Evolutionary conservation across 1,139 yeast genomes (phyloP).

Genomic region (Petasospora rhodanensis): DNA sequence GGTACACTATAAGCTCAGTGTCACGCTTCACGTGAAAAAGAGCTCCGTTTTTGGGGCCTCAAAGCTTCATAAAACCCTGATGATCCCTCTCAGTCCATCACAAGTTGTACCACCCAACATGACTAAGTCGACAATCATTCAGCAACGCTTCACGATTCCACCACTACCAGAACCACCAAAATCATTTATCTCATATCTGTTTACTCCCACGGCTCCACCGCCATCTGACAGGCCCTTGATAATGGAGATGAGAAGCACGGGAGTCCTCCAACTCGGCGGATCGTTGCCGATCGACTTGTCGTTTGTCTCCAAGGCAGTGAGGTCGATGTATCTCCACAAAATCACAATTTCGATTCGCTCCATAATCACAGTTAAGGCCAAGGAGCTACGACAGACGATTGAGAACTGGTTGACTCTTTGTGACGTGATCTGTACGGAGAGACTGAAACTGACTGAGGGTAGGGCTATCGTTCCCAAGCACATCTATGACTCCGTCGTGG

Average conservation of each 20-base stretch:
- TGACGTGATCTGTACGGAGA: constrained; percentile 9
- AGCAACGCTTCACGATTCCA: constrained; percentile 3
- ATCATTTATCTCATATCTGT: constrained; percentile 5
- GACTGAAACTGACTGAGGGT: constrained; percentile 2
- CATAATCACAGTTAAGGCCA: not conserved
- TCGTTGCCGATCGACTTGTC: constrained; percentile 9
- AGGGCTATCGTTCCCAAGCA: constrained; percentile 4
- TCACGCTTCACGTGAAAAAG: constrained; percentile 4
- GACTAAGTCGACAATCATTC: constrained; percentile 5
- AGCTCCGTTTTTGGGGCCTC: constrained; percentile 5
- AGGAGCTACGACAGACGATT: not conserved
- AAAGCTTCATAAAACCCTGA: constrained; percentile 6
- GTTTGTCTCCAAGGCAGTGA: constrained; percentile 3
- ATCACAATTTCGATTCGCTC: constrained; percentile 2
- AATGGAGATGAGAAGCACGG: constrained; percentile 6
- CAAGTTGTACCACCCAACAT: constrained; percentile 5
- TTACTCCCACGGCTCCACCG: constrained; percentile 6
- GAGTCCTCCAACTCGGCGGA: constrained; percentile 7
- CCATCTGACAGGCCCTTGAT: constrained; percentile 3
- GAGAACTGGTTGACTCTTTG: constrained; percentile 3
- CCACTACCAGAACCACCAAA: constrained; percentile 8
- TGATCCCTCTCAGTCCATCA: constrained; percentile 9
- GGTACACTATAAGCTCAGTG: constrained; percentile 8
- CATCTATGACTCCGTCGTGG: constrained; percentile 6
- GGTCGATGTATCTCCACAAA: constrained; percentile 3